phyloP scores from a whole-genome alignment of 73 alveolate genomes.

The Paramecium tetraurelia region DNA sequence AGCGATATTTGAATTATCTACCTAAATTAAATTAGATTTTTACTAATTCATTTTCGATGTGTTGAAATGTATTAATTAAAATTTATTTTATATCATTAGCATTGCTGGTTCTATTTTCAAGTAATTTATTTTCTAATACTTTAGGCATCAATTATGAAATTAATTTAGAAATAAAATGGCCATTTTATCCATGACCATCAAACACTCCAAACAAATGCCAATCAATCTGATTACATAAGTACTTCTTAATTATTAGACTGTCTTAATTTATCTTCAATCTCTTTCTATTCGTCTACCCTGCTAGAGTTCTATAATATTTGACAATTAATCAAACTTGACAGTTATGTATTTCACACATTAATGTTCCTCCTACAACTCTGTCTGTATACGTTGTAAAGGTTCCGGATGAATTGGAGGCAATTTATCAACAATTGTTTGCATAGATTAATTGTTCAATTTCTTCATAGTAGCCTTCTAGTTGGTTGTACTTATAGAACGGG shows the following conservation, averaged over 20 bases:
- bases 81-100: not conserved
- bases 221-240: not conserved
- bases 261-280: not conserved
- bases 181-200: constrained; percentile 64
- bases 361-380: not conserved
- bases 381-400: not conserved
- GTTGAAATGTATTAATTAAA: not conserved
- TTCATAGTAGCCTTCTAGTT: not conserved
- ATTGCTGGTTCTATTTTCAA: not conserved
- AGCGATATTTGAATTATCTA: constrained; percentile 42
- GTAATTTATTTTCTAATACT: not conserved
- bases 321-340: not conserved
- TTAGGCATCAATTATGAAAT: not conserved
- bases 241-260: not conserved
- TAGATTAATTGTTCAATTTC: not conserved
- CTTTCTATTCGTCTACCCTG: not conserved
- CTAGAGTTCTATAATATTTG: not conserved
- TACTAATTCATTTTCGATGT: not conserved
- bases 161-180: constrained; percentile 42
- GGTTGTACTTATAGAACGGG: not conserved
- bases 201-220: constrained; percentile 34
- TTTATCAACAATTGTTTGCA: not conserved
- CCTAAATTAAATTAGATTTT: not conserved
- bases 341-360: not conserved
- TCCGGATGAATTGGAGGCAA: not conserved